phyloP scores from a whole-genome alignment of 208 protist genomes.

The Acanthamoeba royreba region DNA sequence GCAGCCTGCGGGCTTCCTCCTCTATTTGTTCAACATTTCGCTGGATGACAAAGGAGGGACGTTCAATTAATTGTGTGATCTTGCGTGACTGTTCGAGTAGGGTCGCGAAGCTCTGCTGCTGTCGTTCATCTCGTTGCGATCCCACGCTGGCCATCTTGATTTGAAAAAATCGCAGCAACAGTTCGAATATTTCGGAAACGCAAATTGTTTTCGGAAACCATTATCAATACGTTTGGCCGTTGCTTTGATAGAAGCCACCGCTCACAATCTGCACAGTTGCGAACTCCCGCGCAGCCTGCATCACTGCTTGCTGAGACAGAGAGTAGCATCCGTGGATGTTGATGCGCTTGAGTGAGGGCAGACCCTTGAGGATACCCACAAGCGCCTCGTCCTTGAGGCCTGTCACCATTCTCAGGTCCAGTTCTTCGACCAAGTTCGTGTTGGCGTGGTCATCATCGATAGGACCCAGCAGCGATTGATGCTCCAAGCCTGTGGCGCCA shows the following conservation, averaged over 20 bases:
- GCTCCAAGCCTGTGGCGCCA: neutral
- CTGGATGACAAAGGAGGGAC: neutral
- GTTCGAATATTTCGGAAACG: too few relatives aligned
- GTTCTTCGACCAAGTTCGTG: neutral
- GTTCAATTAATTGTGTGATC: neutral
- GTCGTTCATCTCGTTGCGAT: too few relatives aligned
- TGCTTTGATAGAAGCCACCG: too few relatives aligned
- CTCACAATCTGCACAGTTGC: too few relatives aligned
- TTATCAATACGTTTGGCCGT: too few relatives aligned
- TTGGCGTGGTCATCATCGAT: neutral
- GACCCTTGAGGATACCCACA: neutral
- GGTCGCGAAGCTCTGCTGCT: neutral
- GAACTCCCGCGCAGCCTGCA: too few relatives aligned
- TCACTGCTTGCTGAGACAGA: too few relatives aligned
- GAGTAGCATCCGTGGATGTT: neutral
- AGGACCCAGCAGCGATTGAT: neutral
- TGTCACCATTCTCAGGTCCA: neutral
- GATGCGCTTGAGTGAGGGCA: neutral
- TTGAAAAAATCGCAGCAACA: too few relatives aligned
- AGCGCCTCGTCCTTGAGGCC: neutral
- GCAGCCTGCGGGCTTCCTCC: neutral
- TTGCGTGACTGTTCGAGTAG: neutral
- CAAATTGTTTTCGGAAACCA: too few relatives aligned
- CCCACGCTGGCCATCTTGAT: too few relatives aligned
- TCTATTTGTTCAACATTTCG: slow-evolving; percentile 9